Conservation (phyloP, 2,329 filamentous ascomycete genomes). For the Ascochyta pisi region DNA sequence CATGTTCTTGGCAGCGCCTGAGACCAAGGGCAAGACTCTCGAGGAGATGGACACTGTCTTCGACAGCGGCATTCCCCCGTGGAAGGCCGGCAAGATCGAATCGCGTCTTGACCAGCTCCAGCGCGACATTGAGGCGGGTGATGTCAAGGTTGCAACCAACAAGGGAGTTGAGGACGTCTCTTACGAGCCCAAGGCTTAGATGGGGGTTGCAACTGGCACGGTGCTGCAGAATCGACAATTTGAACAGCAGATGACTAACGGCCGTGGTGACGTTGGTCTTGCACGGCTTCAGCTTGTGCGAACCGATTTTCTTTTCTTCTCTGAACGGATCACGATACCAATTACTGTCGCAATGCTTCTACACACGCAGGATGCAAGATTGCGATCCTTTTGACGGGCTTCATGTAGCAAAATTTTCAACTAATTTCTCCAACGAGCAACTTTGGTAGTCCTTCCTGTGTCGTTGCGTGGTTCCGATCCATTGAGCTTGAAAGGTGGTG, state of each 20-base stretch:
- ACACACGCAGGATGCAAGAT: background rate
- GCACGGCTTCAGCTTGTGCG: background rate
- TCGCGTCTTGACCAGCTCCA: slow-evolving; percentile 46
- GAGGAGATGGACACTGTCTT: slow-evolving; percentile 53
- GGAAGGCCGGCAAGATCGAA: slow-evolving; percentile 38
- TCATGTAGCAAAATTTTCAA: background rate
- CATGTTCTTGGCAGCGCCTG: slow-evolving; percentile 50
- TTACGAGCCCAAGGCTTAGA: slow-evolving; percentile 27
- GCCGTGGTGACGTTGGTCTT: background rate
- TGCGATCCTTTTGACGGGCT: background rate
- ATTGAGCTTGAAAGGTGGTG: too few species aligned
- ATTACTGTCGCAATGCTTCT: background rate
- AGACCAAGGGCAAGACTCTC: slow-evolving; percentile 51
- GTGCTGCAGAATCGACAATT: background rate
- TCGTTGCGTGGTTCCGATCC: too few species aligned
- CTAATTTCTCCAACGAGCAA: too few species aligned
- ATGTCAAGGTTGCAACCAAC: slow-evolving; percentile 34
- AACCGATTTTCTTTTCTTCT: background rate
- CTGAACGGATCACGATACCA: background rate
- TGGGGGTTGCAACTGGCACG: background rate
- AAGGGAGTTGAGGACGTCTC: slow-evolving; percentile 21
- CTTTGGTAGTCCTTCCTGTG: background rate
- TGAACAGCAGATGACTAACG: background rate
- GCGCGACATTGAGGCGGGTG: slow-evolving; percentile 47
- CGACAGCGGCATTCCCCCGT: slow-evolving; percentile 46